Conservation (phyloP, 129 eudicot species). For the Flaveria sonorensis region DNA sequence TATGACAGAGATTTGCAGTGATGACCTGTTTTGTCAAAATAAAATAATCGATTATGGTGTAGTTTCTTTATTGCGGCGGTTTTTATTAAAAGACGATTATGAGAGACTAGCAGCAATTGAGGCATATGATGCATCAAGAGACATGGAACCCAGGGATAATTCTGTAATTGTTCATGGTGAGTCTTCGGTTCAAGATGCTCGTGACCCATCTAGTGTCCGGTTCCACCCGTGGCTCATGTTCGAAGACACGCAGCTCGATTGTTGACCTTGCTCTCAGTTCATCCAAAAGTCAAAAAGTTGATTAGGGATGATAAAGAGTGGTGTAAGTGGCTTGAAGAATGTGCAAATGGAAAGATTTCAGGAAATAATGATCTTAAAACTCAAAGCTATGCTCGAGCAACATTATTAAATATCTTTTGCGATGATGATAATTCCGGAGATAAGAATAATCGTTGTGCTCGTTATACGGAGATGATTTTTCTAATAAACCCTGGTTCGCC, state of each 20-base stretch:
- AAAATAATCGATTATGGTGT: slow-evolving; percentile 72
- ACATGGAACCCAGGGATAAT: slow-evolving; percentile 67
- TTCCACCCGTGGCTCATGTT: slow-evolving; percentile 79
- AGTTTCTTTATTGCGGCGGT: slow-evolving; percentile 66
- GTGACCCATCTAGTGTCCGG: slow-evolving; percentile 62
- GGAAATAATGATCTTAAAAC: slow-evolving; percentile 86
- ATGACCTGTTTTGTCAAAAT: slow-evolving; percentile 60
- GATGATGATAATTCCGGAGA: slow-evolving; percentile 39
- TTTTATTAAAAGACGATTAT: slow-evolving; percentile 80
- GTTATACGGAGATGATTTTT: slow-evolving; percentile 78
- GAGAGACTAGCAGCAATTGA: slow-evolving; percentile 89
- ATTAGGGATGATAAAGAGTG: slow-evolving; percentile 60
- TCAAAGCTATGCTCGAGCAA: slow-evolving; percentile 95
- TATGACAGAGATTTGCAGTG: slow-evolving; percentile 83
- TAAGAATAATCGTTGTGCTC: slow-evolving; percentile 51
- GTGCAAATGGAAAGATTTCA: slow-evolving; percentile 79
- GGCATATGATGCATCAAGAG: slow-evolving; percentile 97
- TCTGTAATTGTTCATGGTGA: slow-evolving; percentile 33
- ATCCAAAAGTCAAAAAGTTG: slow-evolving; percentile 77
- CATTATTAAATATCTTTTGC: slow-evolving; percentile 76
- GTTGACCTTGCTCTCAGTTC: slow-evolving; percentile 74
- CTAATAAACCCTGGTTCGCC: slow-evolving; percentile 75
- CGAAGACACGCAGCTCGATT: slow-evolving; percentile 92
- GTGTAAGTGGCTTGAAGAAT: slow-evolving; percentile 94
- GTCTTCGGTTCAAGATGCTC: slow-evolving; percentile 42